Evolutionary conservation across 495 filamentous ascomycete genomes (phyloP), one percentile per base, ranked within the genome.

Genomic region (Penicillium bovifimosum): DNA sequence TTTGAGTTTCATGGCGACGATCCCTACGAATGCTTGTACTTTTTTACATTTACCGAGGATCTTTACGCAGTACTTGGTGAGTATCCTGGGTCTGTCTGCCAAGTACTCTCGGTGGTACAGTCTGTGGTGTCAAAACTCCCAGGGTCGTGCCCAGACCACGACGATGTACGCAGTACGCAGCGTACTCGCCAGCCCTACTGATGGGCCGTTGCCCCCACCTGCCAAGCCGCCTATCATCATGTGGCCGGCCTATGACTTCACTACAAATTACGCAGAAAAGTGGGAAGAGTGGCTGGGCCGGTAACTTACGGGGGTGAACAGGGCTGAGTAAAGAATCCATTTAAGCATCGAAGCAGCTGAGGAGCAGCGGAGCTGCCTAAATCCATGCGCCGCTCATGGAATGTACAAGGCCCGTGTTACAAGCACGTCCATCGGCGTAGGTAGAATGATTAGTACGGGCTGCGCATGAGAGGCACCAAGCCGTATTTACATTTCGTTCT

Each of bases 161-260:
- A 24, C 20, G 20, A 24, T 24, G 20, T 24, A n/a, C n/a, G n/a
- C n/a, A n/a, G n/a, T n/a, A n/a, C n/a, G n/a, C n/a, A n/a, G n/a
- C n/a, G n/a, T n/a, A 35, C 34, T 48, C 40, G 48, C 53, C 60
- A 63, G 62, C 62, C 62, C 62, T 62, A 62, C 18, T n/a, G 24
- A 45, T 44, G 48, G 35, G 17, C 20, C 33, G 10, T 47, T 20
- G 29, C 40, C 61, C 52, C 58, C 62, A 62, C 59, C 45, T 56
- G 55, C 55, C 59, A 59, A 64, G 61, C 36, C 49, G 33, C 28
- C 31, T 43, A 33, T 28, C 34, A 33, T 52, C 42, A 39, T 39
- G 33, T 41, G 26, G 32, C 32, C 54, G 59, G 62, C 18, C 32
- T 18, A 36, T 62, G 62, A 62, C 52, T 60, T 62, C 54, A 60